Percentiles rank a stretch among this genome's conserved stretches.
Conservation (phyloP, 345 rosid genomes). For the Orychophragmus violaceus region DNA sequence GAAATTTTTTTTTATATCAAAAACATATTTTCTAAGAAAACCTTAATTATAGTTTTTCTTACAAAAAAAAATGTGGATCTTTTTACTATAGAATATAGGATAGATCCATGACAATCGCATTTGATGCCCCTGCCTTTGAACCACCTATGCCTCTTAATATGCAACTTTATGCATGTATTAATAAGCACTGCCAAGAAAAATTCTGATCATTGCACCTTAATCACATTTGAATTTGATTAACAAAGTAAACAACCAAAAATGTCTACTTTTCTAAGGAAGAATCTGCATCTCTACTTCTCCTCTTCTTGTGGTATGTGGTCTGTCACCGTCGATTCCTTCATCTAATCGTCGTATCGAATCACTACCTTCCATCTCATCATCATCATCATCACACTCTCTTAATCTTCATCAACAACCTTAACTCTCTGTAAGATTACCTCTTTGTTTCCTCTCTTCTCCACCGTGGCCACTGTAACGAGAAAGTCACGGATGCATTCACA, state of each 20-base stretch:
- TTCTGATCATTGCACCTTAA: neutral
- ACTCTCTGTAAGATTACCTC: slow-evolving; percentile 32
- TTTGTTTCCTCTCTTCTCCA: slow-evolving; percentile 25
- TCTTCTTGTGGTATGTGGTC: slow-evolving; percentile 10
- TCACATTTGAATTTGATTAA: neutral
- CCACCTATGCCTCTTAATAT: no score
- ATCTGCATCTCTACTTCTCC: slow-evolving; percentile 27
- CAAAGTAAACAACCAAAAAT: neutral
- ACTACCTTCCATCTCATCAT: slow-evolving; percentile 15
- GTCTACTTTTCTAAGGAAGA: slow-evolving; percentile 22
- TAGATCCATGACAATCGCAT: no score
- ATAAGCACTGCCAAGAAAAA: neutral
- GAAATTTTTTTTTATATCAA: no score
- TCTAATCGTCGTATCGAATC: slow-evolving; percentile 13
- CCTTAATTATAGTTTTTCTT: no score
- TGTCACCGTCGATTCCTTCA: slow-evolving; percentile 32
- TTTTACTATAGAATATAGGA: no score
- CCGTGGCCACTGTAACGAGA: neutral
- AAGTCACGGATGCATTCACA: neutral
- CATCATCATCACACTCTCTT: slow-evolving; percentile 19
- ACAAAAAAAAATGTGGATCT: no score
- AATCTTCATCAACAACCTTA: slow-evolving; percentile 30
- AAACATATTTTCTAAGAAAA: no score
- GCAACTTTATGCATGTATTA: slow-evolving; percentile 4
- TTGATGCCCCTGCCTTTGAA: no score